Conservation (phyloP, 2,329 filamentous ascomycete species). For the Paecilomyces fulvus region DNA sequence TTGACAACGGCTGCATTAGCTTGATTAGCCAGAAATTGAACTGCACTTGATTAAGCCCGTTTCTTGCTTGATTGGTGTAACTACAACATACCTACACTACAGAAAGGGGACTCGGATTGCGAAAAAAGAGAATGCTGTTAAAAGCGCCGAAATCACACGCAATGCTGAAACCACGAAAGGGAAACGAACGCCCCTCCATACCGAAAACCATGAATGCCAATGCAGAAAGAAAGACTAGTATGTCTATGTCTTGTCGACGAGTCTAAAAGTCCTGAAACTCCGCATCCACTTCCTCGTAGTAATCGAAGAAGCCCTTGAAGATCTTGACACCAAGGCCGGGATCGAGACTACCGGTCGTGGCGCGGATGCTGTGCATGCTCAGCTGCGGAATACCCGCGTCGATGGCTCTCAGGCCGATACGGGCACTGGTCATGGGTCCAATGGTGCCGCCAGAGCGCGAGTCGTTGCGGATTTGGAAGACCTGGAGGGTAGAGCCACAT, state of each 20-base stretch:
- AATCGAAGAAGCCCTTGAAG: slow-evolving; percentile 82
- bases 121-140: too few species aligned
- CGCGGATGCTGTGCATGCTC: slow-evolving; percentile 88
- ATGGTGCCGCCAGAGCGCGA: slow-evolving; percentile 83
- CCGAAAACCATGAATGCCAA: neutral
- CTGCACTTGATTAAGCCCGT: too few species aligned
- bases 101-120: too few species aligned
- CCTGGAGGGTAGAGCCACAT: slow-evolving; percentile 62
- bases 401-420: slow-evolving; percentile 71
- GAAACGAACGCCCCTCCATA: neutral
- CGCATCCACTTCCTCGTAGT: slow-evolving; percentile 73
- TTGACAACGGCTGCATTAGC: too few species aligned
- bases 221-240: neutral
- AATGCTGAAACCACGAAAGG: neutral
- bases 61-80: too few species aligned
- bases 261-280: slow-evolving; percentile 53
- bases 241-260: neutral
- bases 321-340: slow-evolving; percentile 80
- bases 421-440: slow-evolving; percentile 78
- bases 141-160: neutral
- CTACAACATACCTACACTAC: too few species aligned
- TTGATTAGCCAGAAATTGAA: too few species aligned
- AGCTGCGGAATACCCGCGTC: slow-evolving; percentile 87
- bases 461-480: slow-evolving; percentile 95
- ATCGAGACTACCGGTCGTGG: slow-evolving; percentile 77